Evolutionary conservation across 2,329 filamentous ascomycete genomes (phyloP).

Genomic region (Coleophoma eucalyptorum): DNA sequence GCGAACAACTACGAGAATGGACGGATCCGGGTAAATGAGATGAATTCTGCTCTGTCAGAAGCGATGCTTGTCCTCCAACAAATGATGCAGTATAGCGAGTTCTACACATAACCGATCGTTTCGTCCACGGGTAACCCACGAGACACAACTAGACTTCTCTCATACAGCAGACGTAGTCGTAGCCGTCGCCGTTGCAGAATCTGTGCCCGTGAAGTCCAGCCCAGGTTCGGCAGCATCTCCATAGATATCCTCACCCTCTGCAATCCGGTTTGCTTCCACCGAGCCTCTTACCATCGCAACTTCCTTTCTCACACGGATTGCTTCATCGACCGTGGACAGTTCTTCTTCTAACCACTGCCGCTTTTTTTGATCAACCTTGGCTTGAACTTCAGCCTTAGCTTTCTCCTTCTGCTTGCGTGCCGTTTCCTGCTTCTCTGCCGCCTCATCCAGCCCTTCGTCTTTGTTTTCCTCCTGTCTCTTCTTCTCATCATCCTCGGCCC

Average conservation of each 20-base stretch:
- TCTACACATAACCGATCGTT: too few relatives aligned
- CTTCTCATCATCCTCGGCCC: not conserved
- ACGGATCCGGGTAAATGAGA: too few relatives aligned
- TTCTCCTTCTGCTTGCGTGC: not conserved
- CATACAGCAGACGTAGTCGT: too few relatives aligned
- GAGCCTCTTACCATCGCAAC: slow-evolving; percentile 12
- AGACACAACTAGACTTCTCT: too few relatives aligned
- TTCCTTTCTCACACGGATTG: slow-evolving; percentile 12
- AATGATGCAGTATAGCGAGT: too few relatives aligned
- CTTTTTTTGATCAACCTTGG: slow-evolving; percentile 7
- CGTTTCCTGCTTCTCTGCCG: not conserved
- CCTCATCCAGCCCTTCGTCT: slow-evolving; percentile 2
- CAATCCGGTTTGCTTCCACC: slow-evolving; percentile 10
- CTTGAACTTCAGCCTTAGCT: not conserved
- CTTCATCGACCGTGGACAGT: slow-evolving; percentile 9
- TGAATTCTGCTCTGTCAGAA: too few relatives aligned
- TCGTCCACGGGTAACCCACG: too few relatives aligned
- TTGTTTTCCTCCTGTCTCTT: not conserved
- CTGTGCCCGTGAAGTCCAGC: not conserved
- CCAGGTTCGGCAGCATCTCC: slow-evolving; percentile 9
- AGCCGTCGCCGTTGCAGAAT: too few relatives aligned
- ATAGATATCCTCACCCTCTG: slow-evolving; percentile 14
- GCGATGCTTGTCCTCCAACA: too few relatives aligned
- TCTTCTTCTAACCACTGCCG: slow-evolving; percentile 9
- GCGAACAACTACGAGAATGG: too few relatives aligned